These are phyloP conservation scores for Suillus spraguei DNA, from an alignment of 768 basidiomycete species.

Conservation along the genomic window DNA sequence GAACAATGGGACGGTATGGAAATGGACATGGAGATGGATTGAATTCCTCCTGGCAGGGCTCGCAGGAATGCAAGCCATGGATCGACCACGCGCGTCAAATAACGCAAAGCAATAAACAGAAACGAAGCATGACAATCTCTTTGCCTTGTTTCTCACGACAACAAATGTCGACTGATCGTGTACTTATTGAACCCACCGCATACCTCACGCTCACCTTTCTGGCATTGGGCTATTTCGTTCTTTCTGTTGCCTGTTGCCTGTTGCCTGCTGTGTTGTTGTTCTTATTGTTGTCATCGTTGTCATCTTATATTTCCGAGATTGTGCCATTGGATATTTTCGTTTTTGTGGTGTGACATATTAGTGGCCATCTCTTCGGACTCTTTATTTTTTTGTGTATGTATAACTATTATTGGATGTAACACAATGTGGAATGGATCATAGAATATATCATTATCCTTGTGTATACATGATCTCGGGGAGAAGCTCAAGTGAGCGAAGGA, in stretches of 20 bases:
- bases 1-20: conserved; percentile 46
- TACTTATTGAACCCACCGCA: not conserved
- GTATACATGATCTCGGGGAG: not conserved
- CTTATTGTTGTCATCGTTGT: not conserved
- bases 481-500: not conserved
- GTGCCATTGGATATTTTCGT: conserved; percentile 3
- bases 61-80: not conserved
- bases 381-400: conserved; percentile 13
- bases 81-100: not conserved
- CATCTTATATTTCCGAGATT: conserved; percentile 9
- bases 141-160: not conserved
- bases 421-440: conserved; percentile 6
- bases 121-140: not conserved
- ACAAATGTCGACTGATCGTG: not conserved
- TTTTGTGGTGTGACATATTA: conserved; percentile 9
- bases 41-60: conserved; percentile 2
- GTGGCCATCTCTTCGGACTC: conserved; percentile 6
- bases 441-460: conserved; percentile 1
- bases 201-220: conserved; percentile 8
- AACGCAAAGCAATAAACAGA: not conserved
- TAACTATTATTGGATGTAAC: conserved; percentile 14
- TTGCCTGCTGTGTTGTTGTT: not conserved
- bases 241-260: not conserved
- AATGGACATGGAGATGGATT: conserved; percentile 52
- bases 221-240: not conserved